phyloP scores from a whole-genome alignment of 2,329 filamentous ascomycete species.

The Cadophora luteo-olivacea region DNA sequence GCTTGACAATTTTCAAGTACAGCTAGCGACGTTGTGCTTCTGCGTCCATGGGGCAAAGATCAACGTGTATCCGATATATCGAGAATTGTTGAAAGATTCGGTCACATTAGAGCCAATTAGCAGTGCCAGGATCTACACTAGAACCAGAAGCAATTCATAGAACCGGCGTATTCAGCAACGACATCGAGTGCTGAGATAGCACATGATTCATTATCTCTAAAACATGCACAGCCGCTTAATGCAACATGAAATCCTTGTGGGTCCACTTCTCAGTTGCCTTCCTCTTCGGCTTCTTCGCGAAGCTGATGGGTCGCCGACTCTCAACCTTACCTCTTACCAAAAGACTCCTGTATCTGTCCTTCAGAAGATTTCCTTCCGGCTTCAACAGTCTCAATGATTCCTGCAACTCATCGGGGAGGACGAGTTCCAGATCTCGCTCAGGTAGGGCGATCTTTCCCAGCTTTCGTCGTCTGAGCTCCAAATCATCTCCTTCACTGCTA shows the following conservation, averaged over 20 bases:
- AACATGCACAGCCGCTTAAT: constrained; percentile 31
- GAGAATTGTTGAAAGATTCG: no score
- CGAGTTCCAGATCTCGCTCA: constrained; percentile 79
- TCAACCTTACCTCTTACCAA: constrained; percentile 90
- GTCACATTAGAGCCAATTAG: neutral
- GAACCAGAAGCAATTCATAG: neutral
- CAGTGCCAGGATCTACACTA: neutral
- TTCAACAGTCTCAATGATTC: constrained; percentile 82
- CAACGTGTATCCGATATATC: no score
- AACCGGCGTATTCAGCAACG: no score
- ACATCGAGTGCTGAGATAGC: neutral
- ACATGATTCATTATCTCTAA: neutral
- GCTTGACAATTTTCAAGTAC: no score
- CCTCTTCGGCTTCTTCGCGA: constrained; percentile 81
- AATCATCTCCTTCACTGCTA: constrained; percentile 64
- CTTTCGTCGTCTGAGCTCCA: constrained; percentile 71
- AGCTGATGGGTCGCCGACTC: constrained; percentile 76
- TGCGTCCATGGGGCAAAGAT: no score
- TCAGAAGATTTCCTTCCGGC: constrained; percentile 94
- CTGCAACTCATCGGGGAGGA: constrained; percentile 83
- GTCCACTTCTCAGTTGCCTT: constrained; percentile 95
- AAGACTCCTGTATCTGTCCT: constrained; percentile 89
- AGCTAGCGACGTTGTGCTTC: no score
- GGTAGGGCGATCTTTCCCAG: constrained; percentile 78
- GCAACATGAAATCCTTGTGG: constrained; percentile 83